Evolutionary conservation across 345 rosid genomes (phyloP), one percentile per base, ranked within the genome.

Genomic region (Salix udensis): DNA sequence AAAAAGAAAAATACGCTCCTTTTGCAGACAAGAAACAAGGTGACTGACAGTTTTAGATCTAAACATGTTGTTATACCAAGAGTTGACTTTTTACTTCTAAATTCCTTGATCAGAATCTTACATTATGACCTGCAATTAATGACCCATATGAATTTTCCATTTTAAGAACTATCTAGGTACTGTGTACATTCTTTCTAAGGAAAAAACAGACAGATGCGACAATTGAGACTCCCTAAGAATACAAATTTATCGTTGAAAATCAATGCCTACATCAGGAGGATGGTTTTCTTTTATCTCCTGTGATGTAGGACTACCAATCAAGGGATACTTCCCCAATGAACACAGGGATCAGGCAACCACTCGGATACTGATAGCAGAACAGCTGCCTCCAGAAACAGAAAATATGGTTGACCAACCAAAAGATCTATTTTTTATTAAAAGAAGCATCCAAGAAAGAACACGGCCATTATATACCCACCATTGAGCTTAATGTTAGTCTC

Each of bases 341-440:
- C 23, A 55, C 62, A 55, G 13, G 62, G 62, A 55, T n/a, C 62
- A 55, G n/a, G 26, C 28, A 55, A 21, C 62, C 14, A 55, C 62
- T 9, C 2, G 28, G 28, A 58, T n/a, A 23, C 62, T 58, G 3
- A 10, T n/a, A 65, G 76, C 70, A 72, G 50, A 77, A 65, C 12
- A 78, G 7, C 74, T 26, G 34, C 55, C 67, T 31, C 46, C 40
- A 44, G 31, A n/a, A 70, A 67, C 58, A 18, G 24, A 77, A 65
- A 67, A 68, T 40, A 65, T 14, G 53, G 80, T 74, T 83, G 85
- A 81, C 80, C 28, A 68, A 74, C 78, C 78, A 76, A 77, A 48
- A 40, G 66, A 68, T 46, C 37, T 55, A 61, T 23, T 70, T 74
- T 73, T 50, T 36, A 28, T 69, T 78, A 67, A 69, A 71, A 61